Base-by-base conservation (phyloP, 805 yeast genomes). In the Ogataea corticis region DNA sequence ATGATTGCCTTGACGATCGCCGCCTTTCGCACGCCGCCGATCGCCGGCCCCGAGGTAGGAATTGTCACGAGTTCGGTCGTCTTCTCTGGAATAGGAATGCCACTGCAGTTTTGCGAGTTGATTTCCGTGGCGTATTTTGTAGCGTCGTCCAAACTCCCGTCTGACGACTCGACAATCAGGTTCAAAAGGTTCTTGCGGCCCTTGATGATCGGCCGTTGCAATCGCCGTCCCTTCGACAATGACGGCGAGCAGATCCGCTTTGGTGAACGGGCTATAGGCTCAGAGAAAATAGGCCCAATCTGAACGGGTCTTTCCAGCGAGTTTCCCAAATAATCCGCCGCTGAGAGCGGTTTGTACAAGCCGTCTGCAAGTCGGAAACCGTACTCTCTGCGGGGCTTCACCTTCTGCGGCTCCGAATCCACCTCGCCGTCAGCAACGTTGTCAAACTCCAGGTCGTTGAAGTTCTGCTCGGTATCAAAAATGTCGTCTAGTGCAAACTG, bases 61-160 rank as follows among this genome's bases (percentile, higher is more conserved):
- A 82, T 80, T 30, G 80, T 80, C 4, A 82, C 85, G 15, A 78
- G 66, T 56, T 82, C 86, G 45, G 77, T 74, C 2, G 69, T 67
- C 44, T 71, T 73, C 45, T 75, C 81, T 0, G 87, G 89, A 14
- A 82, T 60, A 11, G 83, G 82, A 38, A 83, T 76, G 7, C 84
- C 86, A 49, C 75, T 77, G 46, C 84, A 72, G 54, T 80, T 82
- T 30, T 76, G 71, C 0, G 87, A 73, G 58, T 83, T 83, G 45
- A 83, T 69, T 58, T 82, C 87, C 1, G 88, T 83, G 2, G 86
- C 89, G 62, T 77, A 82, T 52, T 73, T 76, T 2, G 87, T 82
- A 9, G 87, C 87, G 55, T 83, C 87, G 51, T 73, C 75, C 13
- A 80, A 56, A 45, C 68, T 68, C 0, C 87, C 86, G 31, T 82